phyloP scores from a whole-genome alignment of 139 green algal genomes.

The Coelastrella sp. region DNA sequence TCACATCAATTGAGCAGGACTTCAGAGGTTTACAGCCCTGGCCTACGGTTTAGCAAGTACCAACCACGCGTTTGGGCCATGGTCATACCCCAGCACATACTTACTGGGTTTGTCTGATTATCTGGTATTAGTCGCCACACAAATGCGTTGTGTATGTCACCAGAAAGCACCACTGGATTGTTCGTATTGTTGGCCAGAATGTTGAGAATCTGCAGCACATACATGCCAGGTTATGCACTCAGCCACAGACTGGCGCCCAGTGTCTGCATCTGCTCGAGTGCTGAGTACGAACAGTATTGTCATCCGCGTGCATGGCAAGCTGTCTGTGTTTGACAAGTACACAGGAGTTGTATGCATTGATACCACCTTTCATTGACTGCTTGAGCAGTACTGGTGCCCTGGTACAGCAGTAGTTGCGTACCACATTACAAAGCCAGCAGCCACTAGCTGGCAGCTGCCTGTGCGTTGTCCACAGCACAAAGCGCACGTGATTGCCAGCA shows the following conservation, averaged over 20 bases:
- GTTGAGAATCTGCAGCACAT: constrained; percentile 24
- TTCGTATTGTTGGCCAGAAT: not conserved
- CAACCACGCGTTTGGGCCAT: not conserved
- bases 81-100: not conserved
- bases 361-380: no score
- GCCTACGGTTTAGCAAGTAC: no score
- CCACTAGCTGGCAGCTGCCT: not conserved
- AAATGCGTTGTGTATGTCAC: constrained; percentile 44
- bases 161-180: constrained; percentile 35
- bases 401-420: no score
- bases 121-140: constrained; percentile 26
- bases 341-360: no score
- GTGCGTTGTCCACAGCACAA: not conserved
- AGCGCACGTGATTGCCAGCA: no score
- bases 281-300: not conserved
- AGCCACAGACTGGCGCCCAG: no score
- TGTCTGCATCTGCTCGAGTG: not conserved
- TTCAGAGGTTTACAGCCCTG: not conserved
- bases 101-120: constrained; percentile 2
- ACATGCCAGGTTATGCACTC: not conserved
- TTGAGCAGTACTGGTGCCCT: no score
- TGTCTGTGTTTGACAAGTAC: no score
- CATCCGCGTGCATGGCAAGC: no score
- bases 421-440: no score
- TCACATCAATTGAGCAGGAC: not conserved